Evolutionary conservation across 2,329 filamentous ascomycete species (phyloP).

Genomic region (Sporothrix brunneoviolacea): DNA sequence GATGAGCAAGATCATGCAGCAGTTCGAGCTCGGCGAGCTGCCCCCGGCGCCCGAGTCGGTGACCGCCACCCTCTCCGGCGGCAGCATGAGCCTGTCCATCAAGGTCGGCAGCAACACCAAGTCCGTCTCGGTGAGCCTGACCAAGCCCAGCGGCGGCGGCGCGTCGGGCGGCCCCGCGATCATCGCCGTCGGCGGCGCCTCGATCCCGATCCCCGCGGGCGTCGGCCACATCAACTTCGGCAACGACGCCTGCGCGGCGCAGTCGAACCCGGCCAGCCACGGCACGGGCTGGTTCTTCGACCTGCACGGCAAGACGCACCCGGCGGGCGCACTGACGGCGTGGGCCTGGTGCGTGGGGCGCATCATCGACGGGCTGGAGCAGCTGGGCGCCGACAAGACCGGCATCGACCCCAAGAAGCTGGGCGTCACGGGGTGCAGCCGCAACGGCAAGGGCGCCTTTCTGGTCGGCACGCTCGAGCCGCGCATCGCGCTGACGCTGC

Average conservation of each 20-base stretch:
- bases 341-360: conserved; percentile 59
- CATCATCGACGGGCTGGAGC: conserved; percentile 53
- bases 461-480: conserved; percentile 52
- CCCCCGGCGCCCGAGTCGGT: conserved; percentile 40
- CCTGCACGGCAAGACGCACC: conserved; percentile 48
- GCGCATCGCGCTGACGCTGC: conserved; percentile 54
- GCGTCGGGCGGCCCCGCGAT: conserved; percentile 35
- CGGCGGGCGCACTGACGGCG: conserved; percentile 51
- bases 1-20: conserved; percentile 41
- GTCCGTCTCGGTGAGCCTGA: conserved; percentile 38
- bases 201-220: conserved; percentile 46
- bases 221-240: conserved; percentile 53
- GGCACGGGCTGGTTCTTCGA: conserved; percentile 54
- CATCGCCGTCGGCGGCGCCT: conserved; percentile 50
- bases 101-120: conserved; percentile 39
- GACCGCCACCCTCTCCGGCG: conserved; percentile 38
- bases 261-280: conserved; percentile 39
- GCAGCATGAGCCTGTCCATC: conserved; percentile 37
- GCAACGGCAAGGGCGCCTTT: conserved; percentile 58
- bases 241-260: conserved; percentile 51
- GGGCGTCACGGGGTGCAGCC: conserved; percentile 57
- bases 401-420: conserved; percentile 44
- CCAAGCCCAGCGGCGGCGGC: conserved; percentile 30
- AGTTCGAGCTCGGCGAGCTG: conserved; percentile 45
- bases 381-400: conserved; percentile 32